Evolutionary conservation across 176 grass and related monocot genomes (phyloP), one percentile per base, ranked within the genome.

Genomic region (Musa itinerans): DNA sequence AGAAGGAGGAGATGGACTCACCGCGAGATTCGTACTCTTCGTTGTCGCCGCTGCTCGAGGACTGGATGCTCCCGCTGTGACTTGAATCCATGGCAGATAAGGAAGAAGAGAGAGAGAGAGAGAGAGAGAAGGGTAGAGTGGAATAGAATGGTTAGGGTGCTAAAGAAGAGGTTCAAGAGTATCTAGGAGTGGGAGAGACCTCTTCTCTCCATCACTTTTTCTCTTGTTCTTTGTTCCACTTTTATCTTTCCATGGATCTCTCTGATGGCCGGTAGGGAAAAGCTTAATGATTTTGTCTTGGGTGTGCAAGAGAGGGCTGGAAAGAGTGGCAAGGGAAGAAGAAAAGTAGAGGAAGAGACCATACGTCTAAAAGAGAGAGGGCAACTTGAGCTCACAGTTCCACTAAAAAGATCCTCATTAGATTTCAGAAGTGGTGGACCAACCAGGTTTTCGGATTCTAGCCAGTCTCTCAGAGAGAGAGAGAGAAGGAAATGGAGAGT

Each of bases 21-120:
- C 34, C 49, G 23, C 48, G 71, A 26, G 86, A 87, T 51, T 82
- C 72, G 75, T 87, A 89, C 69, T 89, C 90, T 75, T 83, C 80
- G 68, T 93, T 77, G 79, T 87, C 86, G 6, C 83, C 91, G 11
- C 90, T 84, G 14, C 55, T 82, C 0, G 88, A 93, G 54, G 88
- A 93, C 4, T 83, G 88, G 69, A 98, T 81, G 77, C 90, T 98
- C 54, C 89, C 95, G 83, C 90, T 98, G 29, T 85, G 86, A 20
- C 79, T 89, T 66, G 95, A 98, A 70, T 82, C 88, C 94, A 98
- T 98, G 78, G 34, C 34, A 13, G 23, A 20, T n/a, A n/a, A 61
- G 63, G 17, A 52, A 62, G 0, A 34, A 49, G 57, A n/a, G 17
- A 27, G 21, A n/a, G 13, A 59, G 10, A 16, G 29, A 10, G 26